These are phyloP conservation scores for Lactifluus hygrophoroides DNA, from an alignment of 768 basidiomycete genomes.

Conservation along the genomic window DNA sequence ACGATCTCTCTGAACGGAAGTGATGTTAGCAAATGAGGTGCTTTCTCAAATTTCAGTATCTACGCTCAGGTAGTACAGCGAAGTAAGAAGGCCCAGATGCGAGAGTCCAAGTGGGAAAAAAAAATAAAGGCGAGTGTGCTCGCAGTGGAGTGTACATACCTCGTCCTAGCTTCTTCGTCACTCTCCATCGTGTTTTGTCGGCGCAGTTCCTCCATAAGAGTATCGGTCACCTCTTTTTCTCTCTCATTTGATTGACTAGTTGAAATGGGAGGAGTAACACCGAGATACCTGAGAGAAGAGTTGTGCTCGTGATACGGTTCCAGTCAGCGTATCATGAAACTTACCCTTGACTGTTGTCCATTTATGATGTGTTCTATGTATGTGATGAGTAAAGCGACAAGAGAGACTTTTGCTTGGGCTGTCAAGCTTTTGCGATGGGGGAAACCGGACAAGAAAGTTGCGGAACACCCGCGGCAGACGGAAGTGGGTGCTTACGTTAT, in stretches of 20 bases:
- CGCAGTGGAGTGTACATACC: slow-evolving; percentile 38
- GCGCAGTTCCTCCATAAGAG: slow-evolving; percentile 86
- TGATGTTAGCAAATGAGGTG: slow-evolving; percentile 11
- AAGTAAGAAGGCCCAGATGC: not conserved
- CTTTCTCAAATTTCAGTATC: slow-evolving; percentile 3
- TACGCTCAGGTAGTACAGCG: not conserved
- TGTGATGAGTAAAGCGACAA: not conserved
- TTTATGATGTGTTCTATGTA: not conserved
- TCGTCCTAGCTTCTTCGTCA: slow-evolving; percentile 77
- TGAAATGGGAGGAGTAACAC: slow-evolving; percentile 83
- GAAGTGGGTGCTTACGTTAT: slow-evolving; percentile 5
- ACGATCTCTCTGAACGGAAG: slow-evolving; percentile 69
- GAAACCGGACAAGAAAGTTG: not conserved
- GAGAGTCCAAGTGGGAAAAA: not conserved
- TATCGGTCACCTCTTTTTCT: slow-evolving; percentile 75
- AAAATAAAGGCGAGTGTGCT: not conserved
- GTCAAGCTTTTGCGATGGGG: not conserved
- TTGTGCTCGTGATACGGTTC: not conserved
- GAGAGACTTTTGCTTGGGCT: not conserved
- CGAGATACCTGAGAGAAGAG: slow-evolving; percentile 48
- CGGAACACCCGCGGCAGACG: not conserved
- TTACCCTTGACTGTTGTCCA: slow-evolving; percentile 18
- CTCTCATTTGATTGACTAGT: slow-evolving; percentile 61
- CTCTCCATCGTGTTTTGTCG: slow-evolving; percentile 83
- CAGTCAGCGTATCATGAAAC: not conserved